Evolutionary conservation across 2,329 filamentous ascomycete species (phyloP).

Genomic region (Neophaeococcomyces aloes): DNA sequence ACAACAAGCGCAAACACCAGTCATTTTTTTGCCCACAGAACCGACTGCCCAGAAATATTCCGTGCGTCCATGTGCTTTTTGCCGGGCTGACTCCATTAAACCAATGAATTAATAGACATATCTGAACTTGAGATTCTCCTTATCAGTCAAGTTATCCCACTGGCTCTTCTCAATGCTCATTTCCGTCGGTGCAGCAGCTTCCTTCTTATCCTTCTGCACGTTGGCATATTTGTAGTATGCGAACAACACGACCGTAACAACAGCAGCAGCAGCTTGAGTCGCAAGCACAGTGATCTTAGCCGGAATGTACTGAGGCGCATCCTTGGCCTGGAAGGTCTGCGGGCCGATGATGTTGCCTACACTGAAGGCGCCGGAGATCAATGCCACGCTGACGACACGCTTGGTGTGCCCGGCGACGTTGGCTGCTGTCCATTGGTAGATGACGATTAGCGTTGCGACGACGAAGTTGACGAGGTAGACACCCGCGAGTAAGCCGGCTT

Average conservation of each 20-base stretch:
- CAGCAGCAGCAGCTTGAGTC: constrained; percentile 25
- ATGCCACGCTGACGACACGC: constrained; percentile 37
- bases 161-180: constrained; percentile 4
- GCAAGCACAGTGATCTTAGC: constrained; percentile 34
- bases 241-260: constrained; percentile 23
- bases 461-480: constrained; percentile 38
- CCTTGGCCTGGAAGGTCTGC: constrained; percentile 33
- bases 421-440: constrained; percentile 37
- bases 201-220: constrained; percentile 16
- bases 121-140: constrained; percentile 24
- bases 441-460: constrained; percentile 28
- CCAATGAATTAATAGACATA: constrained; percentile 16
- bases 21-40: too few species aligned
- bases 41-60: too few species aligned
- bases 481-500: constrained; percentile 34
- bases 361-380: constrained; percentile 38
- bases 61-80: too few species aligned
- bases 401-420: constrained; percentile 42
- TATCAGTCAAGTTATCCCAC: constrained; percentile 24
- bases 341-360: constrained; percentile 37
- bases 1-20: too few species aligned
- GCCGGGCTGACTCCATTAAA: too few species aligned
- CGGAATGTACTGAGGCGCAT: constrained; percentile 33
- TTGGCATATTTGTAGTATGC: constrained; percentile 27
- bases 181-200: not conserved